A percentile compares a stretch with the other conserved stretches of the same genome.
Evolutionary conservation across 2,329 filamentous ascomycete genomes (phyloP).

Genomic region (Aspergillus terreus): DNA sequence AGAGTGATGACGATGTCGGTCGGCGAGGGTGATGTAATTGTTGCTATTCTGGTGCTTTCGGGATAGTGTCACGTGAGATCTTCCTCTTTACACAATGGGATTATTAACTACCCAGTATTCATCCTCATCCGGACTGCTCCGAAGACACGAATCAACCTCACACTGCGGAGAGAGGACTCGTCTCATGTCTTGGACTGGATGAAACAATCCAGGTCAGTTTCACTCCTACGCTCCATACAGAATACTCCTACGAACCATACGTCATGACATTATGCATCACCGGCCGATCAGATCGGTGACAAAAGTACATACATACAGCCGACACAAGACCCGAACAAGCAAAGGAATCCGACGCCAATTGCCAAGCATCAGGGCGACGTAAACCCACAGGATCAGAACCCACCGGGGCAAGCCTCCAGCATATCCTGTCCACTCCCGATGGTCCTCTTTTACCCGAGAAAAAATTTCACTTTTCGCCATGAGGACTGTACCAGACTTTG

Average conservation of each 20-base stretch:
- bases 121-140: background rate
- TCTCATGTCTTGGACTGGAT: background rate
- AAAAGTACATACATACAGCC: background rate
- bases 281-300: background rate
- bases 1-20: background rate
- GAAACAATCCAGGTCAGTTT: background rate
- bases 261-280: background rate
- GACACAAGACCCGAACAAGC: background rate
- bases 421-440: background rate
- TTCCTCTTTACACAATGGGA: background rate
- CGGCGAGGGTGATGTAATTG: background rate
- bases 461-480: background rate
- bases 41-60: background rate
- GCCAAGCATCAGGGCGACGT: conserved; percentile 1
- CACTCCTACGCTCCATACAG: background rate
- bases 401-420: background rate
- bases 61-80: background rate
- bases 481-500: conserved; percentile 8
- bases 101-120: background rate
- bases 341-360: background rate
- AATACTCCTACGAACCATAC: background rate
- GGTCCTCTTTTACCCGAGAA: background rate
- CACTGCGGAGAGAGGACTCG: background rate
- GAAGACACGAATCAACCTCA: no score
- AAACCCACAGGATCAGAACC: background rate